Base-by-base conservation (phyloP, 169 alveolate genomes). In the Eimeria sp. region DNA sequence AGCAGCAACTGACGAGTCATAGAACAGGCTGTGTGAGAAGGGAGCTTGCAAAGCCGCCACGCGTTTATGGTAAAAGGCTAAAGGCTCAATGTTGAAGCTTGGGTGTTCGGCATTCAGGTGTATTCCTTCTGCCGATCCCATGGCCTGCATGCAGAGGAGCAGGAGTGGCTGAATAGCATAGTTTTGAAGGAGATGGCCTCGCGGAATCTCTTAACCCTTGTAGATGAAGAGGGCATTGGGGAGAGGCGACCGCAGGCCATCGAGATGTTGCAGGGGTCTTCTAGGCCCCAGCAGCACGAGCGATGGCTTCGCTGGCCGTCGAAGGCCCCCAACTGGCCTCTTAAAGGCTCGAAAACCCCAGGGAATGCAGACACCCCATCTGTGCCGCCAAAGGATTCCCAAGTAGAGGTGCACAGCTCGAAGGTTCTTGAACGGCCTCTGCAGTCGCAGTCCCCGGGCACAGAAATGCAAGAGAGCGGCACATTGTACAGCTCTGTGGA, bases 121-220 rank as follows among this genome's bases (percentile, higher is more conserved):
- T 76, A 87, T 25, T 75, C 91, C 27, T 92, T 92, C 73, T 76
- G 78, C 83, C 84, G 84, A 45, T 57, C 96, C 57, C 84, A 92
- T 82, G 87, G 92, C 30, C 73, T 92, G 58, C 92, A 78, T 27
- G 86, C 82, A 30, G 96, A 92, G 82, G 96, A 92, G 58, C 91
- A 84, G 54, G 92, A 92, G 73, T 92, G 96, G 96, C 70, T 92
- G n/a, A 61, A 51, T 22, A 67, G 61, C 92, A 86, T 92, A 1
- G 27, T 92, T n/a, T 40, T 92, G 63, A 70, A 92, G 65, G 96
- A 76, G 67, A 92, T 92, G 96, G 47, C 96, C 9, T 30, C 87
- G n/a, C 70, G 96, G 2, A 92, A 78, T 18, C 92, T 92, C 63
- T 45, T 92, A 6, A 65, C 92, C 27, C 72, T 92, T 58, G 91